Evolutionary conservation across 768 basidiomycete species (phyloP), one percentile per base, ranked within the genome.

Genomic region (Jaapia argillacea): DNA sequence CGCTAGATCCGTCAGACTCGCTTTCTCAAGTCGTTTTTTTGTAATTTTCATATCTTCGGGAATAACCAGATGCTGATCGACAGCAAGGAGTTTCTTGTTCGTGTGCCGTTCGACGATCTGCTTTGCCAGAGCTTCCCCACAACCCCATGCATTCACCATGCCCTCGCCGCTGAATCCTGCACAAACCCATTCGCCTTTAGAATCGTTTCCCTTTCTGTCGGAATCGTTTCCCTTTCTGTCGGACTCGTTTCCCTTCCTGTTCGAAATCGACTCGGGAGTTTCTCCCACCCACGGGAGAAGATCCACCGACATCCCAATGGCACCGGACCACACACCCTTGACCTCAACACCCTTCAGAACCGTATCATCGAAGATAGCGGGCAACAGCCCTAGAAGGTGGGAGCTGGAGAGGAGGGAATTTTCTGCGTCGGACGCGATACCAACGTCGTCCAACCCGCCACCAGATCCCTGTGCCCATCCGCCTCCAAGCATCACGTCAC

Each of bases 271-370:
- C 20, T 47, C 48, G 1, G 79, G 79, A 38, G 85, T 60, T 6
- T 77, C 64, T 12, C 83, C 83, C 28, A 85, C 79, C 83, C 83
- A 85, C 3, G 83, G 83, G 53, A 65, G 57, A 33, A 62, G 59
- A 48, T 85, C 83, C 10, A 69, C 68, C 0, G 83, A 85, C 2
- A 75, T 48, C 2, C 74, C 79, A 35, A 85, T 47, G 4, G 83
- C 66, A 2, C 83, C 83, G 36, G 74, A 73, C 83, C 83, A 85
- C 3, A 66, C 52, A 3, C 70, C 67, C 51, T 74, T 77, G 37
- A 79, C 61, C 51, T 72, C 70, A 1, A 54, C 53, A 14, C 75
- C 74, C 65, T 5, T 13, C 37, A 4, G 51, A 50, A 1, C 72
- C 68, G 47, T 84, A 85, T 48, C 75, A 78, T 21, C 68, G 46